phyloP scores from a whole-genome alignment of 2,329 filamentous ascomycete species.

The Allantophomopsis cytisporea region DNA sequence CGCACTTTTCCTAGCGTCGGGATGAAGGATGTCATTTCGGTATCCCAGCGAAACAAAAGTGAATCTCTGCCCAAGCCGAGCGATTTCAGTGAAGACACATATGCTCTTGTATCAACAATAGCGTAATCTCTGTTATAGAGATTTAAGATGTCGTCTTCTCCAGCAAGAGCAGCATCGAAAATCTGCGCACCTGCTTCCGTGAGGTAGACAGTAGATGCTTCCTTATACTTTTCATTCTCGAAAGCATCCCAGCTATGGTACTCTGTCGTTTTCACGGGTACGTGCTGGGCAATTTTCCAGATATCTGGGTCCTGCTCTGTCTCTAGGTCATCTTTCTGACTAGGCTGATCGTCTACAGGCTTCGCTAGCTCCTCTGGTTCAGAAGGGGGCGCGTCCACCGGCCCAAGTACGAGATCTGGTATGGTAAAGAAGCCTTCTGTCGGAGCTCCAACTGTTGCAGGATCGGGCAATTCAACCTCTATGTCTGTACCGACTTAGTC shows the following conservation, averaged over 20 bases:
- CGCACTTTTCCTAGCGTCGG: constrained; percentile 31
- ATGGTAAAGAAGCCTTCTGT: constrained; percentile 14
- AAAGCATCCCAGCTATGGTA: constrained; percentile 63
- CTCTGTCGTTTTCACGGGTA: constrained; percentile 15
- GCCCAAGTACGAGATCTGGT: constrained; percentile 11
- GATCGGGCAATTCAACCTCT: no score
- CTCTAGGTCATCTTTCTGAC: constrained; percentile 8
- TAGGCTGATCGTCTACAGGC: constrained; percentile 6
- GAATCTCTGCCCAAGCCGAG: constrained; percentile 61
- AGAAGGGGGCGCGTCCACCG: constrained; percentile 4
- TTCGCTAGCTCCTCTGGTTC: constrained; percentile 1
- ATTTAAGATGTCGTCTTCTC: constrained; percentile 24
- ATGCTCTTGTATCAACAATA: constrained; percentile 32
- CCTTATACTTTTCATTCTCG: constrained; percentile 24
- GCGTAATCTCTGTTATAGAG: constrained; percentile 23
- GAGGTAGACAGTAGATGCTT: constrained; percentile 37
- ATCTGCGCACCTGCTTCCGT: constrained; percentile 53
- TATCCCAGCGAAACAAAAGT: constrained; percentile 52
- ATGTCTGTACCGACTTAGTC: no score
- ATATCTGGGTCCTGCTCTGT: constrained; percentile 17
- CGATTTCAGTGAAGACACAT: constrained; percentile 44
- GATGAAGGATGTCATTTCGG: constrained; percentile 35
- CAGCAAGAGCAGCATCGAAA: constrained; percentile 49
- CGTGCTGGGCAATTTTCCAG: constrained; percentile 31
- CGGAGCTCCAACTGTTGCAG: no score